phyloP scores from a whole-genome alignment of 208 protist genomes.

The Trypanosoma theileri region DNA sequence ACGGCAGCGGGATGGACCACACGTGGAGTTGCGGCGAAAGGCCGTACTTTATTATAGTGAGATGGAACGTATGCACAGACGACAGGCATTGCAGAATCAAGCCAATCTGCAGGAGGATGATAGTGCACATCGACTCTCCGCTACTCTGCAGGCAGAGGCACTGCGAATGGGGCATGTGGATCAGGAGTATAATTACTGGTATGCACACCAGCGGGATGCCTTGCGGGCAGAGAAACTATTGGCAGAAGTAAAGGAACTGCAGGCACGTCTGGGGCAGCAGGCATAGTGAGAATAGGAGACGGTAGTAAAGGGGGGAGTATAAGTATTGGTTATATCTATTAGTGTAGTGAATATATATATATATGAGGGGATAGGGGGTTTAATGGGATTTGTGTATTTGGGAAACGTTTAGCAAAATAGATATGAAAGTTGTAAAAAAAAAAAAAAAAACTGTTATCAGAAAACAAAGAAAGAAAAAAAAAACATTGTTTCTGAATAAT shows the following conservation, averaged over 20 bases:
- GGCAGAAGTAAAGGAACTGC: conserved; percentile 77
- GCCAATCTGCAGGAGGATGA: conserved; percentile 79
- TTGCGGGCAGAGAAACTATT: conserved; percentile 84
- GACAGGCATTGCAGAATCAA: conserved; percentile 77
- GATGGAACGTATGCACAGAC: conserved; percentile 86
- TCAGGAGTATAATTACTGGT: conserved; percentile 87
- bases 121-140: conserved; percentile 43
- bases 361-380: not conserved
- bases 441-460: no score
- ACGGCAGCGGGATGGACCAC: conserved; percentile 67
- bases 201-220: conserved; percentile 81
- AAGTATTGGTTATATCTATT: not conserved
- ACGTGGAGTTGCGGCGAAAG: conserved; percentile 72
- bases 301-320: not conserved
- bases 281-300: not conserved
- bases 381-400: not conserved
- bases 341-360: not conserved
- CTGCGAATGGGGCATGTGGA: conserved; percentile 64
- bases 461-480: no score
- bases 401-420: no score
- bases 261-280: conserved; percentile 28
- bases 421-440: no score
- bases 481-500: no score
- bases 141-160: conserved; percentile 45
- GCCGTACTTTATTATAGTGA: conserved; percentile 87